Conservation (phyloP, 2,329 filamentous ascomycete species). For the Samsoniella hepiali region DNA sequence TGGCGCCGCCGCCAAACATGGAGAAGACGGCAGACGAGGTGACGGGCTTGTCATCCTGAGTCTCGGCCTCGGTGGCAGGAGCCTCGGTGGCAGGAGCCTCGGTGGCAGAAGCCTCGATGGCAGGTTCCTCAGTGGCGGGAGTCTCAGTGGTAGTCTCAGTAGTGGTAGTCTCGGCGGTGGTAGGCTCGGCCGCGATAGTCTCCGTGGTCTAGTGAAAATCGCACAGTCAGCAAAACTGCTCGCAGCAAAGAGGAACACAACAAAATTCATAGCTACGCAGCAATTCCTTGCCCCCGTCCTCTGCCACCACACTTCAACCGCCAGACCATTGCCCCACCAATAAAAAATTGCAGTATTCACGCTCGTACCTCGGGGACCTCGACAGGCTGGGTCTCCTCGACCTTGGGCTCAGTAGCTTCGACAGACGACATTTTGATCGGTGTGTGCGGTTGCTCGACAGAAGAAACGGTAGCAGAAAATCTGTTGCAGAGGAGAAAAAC, state of each 20-base stretch:
- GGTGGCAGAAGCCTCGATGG: constrained; percentile 25
- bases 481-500: constrained; percentile 7
- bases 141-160: neutral
- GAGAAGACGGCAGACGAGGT: constrained; percentile 76
- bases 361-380: constrained; percentile 30
- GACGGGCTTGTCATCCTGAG: constrained; percentile 39
- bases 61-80: constrained; percentile 22
- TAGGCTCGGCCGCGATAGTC: constrained; percentile 20
- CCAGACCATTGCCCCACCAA: neutral
- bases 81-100: constrained; percentile 25
- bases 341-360: constrained; percentile 16
- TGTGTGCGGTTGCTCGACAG: constrained; percentile 16
- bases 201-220: neutral
- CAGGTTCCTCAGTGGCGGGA: constrained; percentile 3
- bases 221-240: neutral
- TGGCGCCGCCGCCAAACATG: constrained; percentile 97
- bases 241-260: neutral
- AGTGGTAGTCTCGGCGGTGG: neutral
- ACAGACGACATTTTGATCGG: constrained; percentile 44
- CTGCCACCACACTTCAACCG: neutral
- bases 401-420: constrained; percentile 54
- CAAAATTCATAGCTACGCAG: neutral
- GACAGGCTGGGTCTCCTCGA: constrained; percentile 43
- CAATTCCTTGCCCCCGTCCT: neutral
- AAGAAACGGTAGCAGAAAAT: neutral